Base-by-base conservation (phyloP, 805 yeast genomes). In the Brettanomyces nanus region DNA sequence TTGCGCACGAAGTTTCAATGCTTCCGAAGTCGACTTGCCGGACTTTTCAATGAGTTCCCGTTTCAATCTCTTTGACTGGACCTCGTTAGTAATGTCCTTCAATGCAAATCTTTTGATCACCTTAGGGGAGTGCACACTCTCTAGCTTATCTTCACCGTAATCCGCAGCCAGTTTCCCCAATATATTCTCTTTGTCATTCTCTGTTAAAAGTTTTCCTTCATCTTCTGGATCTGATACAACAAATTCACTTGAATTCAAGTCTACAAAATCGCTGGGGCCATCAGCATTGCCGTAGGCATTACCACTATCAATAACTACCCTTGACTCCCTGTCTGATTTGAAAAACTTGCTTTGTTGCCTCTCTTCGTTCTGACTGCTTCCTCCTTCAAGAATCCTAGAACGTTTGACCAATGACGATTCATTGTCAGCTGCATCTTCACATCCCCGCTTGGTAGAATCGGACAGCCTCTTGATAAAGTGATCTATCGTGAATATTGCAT, bases 401-500 rank as follows among this genome's bases (percentile, higher is more conserved):
- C 34, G 11, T 31, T 31, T 31, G 25, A 26, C 34, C 11, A 30
- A 10, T 2, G 33, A 20, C 18, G 34, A 31, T 20, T 6, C 13
- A 6, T 10, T n/a, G 10, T 13, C 25, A 7, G 23, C 7, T 6
- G 33, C 7, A 31, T 11, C 33, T 9, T 7, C 23, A 9, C 21
- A 7, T 14, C 23, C 7, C 21, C 14, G 11, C 33, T 31, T n/a
- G 17, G 23, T 6, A 6, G 20, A 23, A 6, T 13, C 30, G 15
- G 13, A 20, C 36, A 43, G 44, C 22, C 37, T 28, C 18, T 42
- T 35, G 39, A 49, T 37, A 33, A 48, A 48, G 18, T 51, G 48
- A 34, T 53, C 54, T 18, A 51, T 52, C 7, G 51, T 46, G 14
- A 39, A 38, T 7, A 49, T 28, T 0, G 57, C 53, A 26, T 39